Percentiles rank a stretch among this genome's conserved stretches.
phyloP scores from a whole-genome alignment of 2,329 filamentous ascomycete genomes.

The Biscogniauxia marginata region DNA sequence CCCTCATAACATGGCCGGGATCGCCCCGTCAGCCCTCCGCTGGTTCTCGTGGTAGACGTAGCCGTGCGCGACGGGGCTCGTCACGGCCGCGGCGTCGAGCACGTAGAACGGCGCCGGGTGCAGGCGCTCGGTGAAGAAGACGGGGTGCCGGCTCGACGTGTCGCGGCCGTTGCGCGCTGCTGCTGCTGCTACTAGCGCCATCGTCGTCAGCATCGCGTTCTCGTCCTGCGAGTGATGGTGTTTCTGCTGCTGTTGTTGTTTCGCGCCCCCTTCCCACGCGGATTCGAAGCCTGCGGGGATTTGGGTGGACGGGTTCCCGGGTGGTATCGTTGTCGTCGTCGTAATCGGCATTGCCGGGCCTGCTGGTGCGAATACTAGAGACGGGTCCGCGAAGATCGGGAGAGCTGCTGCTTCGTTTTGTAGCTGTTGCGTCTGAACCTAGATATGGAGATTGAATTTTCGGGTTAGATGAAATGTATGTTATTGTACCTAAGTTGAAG shows the following conservation, averaged over 20 bases:
- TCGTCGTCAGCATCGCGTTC: too few relatives aligned
- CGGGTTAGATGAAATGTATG: too few relatives aligned
- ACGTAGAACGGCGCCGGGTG: slow-evolving; percentile 53
- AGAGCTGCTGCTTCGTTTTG: background rate
- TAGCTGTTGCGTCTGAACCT: background rate
- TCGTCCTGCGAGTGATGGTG: too few relatives aligned
- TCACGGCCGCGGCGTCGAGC: slow-evolving; percentile 20
- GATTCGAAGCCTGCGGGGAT: slow-evolving; percentile 4
- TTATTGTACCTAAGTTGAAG: too few relatives aligned
- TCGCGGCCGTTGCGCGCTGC: slow-evolving; percentile 29
- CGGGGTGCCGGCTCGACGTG: slow-evolving; percentile 65
- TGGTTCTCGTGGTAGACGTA: slow-evolving; percentile 56
- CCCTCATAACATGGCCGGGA: slow-evolving; percentile 39
- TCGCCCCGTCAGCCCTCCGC: slow-evolving; percentile 27
- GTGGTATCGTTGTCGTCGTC: slow-evolving; percentile 8
- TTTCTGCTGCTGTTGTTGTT: too few relatives aligned
- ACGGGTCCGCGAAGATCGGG: background rate
- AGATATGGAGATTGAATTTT: background rate
- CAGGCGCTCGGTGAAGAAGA: slow-evolving; percentile 70
- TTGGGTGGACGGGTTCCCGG: slow-evolving; percentile 2
- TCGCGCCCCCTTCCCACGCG: too few relatives aligned
- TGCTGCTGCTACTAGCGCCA: slow-evolving; percentile 7
- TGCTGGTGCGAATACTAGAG: background rate
- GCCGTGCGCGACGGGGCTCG: slow-evolving; percentile 56
- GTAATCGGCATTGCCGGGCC: slow-evolving; percentile 1